Conservation (phyloP, 352 stramenopile species). For the Phytophthora melonis region DNA sequence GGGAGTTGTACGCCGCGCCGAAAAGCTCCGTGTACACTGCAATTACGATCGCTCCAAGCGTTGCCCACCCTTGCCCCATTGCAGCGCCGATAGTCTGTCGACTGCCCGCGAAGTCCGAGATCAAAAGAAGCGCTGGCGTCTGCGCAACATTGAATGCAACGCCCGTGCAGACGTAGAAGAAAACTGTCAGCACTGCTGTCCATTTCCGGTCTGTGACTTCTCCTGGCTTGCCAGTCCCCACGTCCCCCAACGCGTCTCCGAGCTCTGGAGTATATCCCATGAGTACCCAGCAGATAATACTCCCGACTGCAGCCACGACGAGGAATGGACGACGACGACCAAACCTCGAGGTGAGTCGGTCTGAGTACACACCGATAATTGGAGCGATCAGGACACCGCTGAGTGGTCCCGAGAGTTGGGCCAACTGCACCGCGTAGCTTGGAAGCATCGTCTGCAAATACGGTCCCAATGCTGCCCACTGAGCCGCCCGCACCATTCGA, state of each 20-base stretch:
- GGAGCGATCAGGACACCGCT: constrained; percentile 59
- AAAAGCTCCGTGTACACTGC: constrained; percentile 60
- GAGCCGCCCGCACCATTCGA: constrained; percentile 65
- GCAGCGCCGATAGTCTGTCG: constrained; percentile 59
- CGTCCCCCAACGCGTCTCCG: constrained; percentile 52
- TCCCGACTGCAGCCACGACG: constrained; percentile 41
- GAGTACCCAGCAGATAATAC: constrained; percentile 56
- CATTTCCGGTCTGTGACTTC: constrained; percentile 50
- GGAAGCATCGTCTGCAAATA: constrained; percentile 63
- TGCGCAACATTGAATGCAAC: constrained; percentile 67
- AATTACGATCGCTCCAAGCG: constrained; percentile 55
- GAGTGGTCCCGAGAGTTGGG: constrained; percentile 61
- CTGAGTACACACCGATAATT: constrained; percentile 56
- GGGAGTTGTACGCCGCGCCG: constrained; percentile 53
- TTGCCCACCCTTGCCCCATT: constrained; percentile 58
- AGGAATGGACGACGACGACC: constrained; percentile 56
- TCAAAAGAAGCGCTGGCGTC: constrained; percentile 53
- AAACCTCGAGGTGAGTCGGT: constrained; percentile 43
- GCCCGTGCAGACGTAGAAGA: constrained; percentile 76
- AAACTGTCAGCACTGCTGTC: constrained; percentile 56
- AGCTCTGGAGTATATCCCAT: constrained; percentile 66
- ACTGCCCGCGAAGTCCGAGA: constrained; percentile 64
- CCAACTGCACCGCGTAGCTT: constrained; percentile 57
- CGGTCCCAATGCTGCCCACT: constrained; percentile 64
- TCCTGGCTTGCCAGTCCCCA: constrained; percentile 35